A percentile compares a stretch with the other conserved stretches of the same genome.
Conservation (phyloP, 129 eudicot genomes). For the Lactuca saligna region DNA sequence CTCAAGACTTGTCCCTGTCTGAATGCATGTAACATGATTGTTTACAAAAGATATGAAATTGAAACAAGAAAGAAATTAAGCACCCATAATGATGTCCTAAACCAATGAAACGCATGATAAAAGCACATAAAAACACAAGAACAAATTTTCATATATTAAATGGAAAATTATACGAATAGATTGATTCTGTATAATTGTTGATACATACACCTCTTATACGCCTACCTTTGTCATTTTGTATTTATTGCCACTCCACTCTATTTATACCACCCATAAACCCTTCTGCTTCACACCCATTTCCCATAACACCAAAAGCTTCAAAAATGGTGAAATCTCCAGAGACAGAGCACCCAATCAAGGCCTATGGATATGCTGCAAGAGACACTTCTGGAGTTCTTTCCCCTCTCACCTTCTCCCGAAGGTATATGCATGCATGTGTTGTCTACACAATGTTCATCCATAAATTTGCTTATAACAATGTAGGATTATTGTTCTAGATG, state of each 20-base stretch:
- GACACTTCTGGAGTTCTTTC: slow-evolving; percentile 50
- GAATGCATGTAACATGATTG: not conserved
- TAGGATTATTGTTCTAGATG: not conserved
- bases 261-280: slow-evolving; percentile 6
- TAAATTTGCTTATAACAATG: not conserved
- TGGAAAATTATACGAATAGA: too few relatives aligned
- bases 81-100: not conserved
- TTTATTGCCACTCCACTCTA: not conserved
- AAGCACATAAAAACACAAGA: not conserved
- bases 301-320: not conserved
- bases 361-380: slow-evolving; percentile 55
- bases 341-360: slow-evolving; percentile 50
- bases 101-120: not conserved
- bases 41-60: not conserved
- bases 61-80: too few relatives aligned
- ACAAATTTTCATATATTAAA: too few relatives aligned
- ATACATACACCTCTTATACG: not conserved
- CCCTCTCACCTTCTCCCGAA: slow-evolving; percentile 58
- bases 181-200: too few relatives aligned
- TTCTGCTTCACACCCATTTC: not conserved
- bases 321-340: slow-evolving; percentile 47
- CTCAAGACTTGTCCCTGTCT: not conserved
- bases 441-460: not conserved
- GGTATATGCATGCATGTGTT: slow-evolving; percentile 22
- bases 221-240: not conserved